These are phyloP conservation scores for Brassica rapa DNA, from an alignment of 345 rosid species.

Conservation along the genomic window DNA sequence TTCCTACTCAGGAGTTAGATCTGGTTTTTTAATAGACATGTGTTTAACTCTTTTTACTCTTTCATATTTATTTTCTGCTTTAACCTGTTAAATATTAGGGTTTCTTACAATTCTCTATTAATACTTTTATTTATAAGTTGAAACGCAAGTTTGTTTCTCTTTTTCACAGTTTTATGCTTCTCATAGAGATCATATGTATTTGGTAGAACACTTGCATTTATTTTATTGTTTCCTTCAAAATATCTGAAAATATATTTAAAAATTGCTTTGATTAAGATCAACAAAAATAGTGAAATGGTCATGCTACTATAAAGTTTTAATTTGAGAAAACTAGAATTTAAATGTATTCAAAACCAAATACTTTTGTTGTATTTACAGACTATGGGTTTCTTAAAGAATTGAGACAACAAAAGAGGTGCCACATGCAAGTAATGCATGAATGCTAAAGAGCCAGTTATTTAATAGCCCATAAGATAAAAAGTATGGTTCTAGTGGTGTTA, in stretches of 20 bases:
- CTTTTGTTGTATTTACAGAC: neutral
- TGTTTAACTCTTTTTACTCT: neutral
- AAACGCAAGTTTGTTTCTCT: neutral
- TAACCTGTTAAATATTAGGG: neutral
- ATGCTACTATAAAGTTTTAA: neutral
- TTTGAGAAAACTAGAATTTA: neutral
- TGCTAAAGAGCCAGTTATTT: neutral
- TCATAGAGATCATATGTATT: neutral
- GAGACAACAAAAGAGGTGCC: neutral
- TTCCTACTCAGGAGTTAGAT: no score
- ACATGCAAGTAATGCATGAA: neutral
- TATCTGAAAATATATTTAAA: neutral
- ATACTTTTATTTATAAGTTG: no score
- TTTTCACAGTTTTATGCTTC: neutral
- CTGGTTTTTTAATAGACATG: no score
- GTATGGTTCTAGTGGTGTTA: neutral
- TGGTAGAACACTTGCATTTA: neutral
- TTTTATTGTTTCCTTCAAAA: neutral
- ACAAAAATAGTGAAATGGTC: neutral
- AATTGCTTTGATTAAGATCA: neutral
- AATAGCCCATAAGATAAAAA: neutral
- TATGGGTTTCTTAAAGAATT: neutral
- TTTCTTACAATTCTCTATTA: neutral
- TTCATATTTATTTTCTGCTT: neutral
- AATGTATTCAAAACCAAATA: neutral